These are phyloP conservation scores for Suhomyces tanzawaensis DNA, from an alignment of 805 yeast genomes.

Conservation along the genomic window DNA sequence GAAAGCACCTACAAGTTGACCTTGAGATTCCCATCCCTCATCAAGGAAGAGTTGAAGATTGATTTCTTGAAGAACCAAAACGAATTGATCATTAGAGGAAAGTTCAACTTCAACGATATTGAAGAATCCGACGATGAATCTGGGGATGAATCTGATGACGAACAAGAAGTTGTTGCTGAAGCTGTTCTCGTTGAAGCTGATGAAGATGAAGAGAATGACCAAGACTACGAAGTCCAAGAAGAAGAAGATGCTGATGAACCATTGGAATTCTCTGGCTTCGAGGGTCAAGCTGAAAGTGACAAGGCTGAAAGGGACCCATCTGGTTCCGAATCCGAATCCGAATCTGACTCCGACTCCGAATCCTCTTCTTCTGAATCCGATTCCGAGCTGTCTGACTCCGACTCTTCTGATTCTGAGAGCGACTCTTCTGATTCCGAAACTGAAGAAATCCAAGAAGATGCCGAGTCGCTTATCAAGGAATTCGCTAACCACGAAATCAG, in stretches of 20 bases:
- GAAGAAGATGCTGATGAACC: conserved; percentile 8
- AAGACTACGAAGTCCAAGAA: conserved; percentile 9
- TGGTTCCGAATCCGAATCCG: conserved; percentile 4
- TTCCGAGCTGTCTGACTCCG: conserved; percentile 15
- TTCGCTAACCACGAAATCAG: conserved; percentile 38
- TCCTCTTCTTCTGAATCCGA: conserved; percentile 14
- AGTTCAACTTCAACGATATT: conserved; percentile 29
- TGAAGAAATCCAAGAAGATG: conserved; percentile 42
- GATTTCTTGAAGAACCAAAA: conserved; percentile 40
- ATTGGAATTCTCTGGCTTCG: conserved; percentile 11
- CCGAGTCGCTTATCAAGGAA: conserved; percentile 35
- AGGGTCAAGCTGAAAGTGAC: conserved; percentile 15
- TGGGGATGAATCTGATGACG: too few relatives aligned
- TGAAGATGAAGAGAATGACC: conserved; percentile 15
- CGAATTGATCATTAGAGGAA: conserved; percentile 41
- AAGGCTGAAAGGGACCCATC: conserved; percentile 11
- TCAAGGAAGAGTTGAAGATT: conserved; percentile 39
- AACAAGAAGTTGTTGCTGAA: conserved; percentile 15
- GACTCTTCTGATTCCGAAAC: conserved; percentile 23
- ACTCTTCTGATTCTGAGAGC: conserved; percentile 15
- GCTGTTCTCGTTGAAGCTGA: conserved; percentile 5
- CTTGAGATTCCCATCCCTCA: conserved; percentile 41
- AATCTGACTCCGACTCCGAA: conserved; percentile 11
- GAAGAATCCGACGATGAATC: conserved; percentile 23
- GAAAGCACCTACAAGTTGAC: conserved; percentile 39